Conservation (phyloP, 2,329 filamentous ascomycete genomes). For the Samsoniella hepiali region DNA sequence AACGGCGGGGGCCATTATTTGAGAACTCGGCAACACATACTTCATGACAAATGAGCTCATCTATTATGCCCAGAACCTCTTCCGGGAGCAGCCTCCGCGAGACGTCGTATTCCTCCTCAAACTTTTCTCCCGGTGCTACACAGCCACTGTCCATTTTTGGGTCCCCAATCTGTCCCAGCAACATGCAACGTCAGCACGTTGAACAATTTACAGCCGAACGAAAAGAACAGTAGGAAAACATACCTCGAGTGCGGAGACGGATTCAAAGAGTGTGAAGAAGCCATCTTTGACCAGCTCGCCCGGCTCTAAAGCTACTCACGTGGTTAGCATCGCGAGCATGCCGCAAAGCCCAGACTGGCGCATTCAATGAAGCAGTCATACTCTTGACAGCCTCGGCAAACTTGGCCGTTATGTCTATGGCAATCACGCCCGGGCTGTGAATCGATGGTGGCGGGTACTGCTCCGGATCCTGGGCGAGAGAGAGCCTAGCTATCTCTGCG, state of each 20-base stretch:
- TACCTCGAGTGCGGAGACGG: conserved; percentile 81
- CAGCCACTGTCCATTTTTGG: conserved; percentile 98
- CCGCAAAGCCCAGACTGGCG: conserved; percentile 6
- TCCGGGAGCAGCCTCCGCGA: conserved; percentile 64
- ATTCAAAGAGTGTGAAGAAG: conserved; percentile 89
- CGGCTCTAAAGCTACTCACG: conserved; percentile 61
- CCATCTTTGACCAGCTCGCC: conserved; percentile 93
- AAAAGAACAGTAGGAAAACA: conserved; percentile 20
- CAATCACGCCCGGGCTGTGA: conserved; percentile 48
- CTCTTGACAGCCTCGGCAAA: conserved; percentile 53
- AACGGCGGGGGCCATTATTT: neutral
- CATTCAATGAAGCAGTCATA: conserved; percentile 32
- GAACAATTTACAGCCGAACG: neutral
- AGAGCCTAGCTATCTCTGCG: conserved; percentile 41
- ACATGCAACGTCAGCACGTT: neutral
- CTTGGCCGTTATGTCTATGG: conserved; percentile 56
- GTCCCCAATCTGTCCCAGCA: conserved; percentile 81
- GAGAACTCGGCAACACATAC: conserved; percentile 41
- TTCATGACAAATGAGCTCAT: conserved; percentile 86
- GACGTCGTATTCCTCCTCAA: conserved; percentile 80
- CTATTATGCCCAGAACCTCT: conserved; percentile 89
- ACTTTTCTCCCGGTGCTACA: conserved; percentile 70
- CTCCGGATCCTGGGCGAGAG: conserved; percentile 35
- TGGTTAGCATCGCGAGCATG: conserved; percentile 26
- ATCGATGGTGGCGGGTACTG: conserved; percentile 40